Percentiles rank a stretch among this genome's conserved stretches.
Conservation (phyloP, 352 stramenopile genomes). For the Phytophthora lateralis region DNA sequence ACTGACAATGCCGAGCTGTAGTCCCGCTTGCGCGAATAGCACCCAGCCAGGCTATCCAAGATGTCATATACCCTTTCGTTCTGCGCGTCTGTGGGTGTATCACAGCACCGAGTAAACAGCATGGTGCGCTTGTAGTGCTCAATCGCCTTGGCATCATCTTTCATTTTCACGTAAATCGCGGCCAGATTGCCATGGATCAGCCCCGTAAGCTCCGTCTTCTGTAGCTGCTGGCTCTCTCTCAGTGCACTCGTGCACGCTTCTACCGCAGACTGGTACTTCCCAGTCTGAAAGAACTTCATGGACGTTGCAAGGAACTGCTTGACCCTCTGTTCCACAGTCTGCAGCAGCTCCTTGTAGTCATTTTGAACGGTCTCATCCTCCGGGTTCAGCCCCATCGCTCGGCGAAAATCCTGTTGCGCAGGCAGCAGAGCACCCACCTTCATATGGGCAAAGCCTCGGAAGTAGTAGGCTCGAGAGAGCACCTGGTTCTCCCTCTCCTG, state of each 20-base stretch:
- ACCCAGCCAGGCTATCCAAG: slow-evolving; percentile 54
- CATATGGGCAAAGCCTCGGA: slow-evolving; percentile 66
- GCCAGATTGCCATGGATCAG: slow-evolving; percentile 74
- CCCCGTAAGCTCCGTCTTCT: slow-evolving; percentile 66
- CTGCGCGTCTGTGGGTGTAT: slow-evolving; percentile 34
- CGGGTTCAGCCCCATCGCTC: slow-evolving; percentile 57
- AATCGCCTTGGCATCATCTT: slow-evolving; percentile 62
- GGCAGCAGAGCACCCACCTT: slow-evolving; percentile 40
- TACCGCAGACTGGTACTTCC: slow-evolving; percentile 59
- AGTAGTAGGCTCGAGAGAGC: slow-evolving; percentile 59
- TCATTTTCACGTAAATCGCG: slow-evolving; percentile 55
- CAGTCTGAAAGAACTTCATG: slow-evolving; percentile 64
- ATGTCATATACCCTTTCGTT: slow-evolving; percentile 69
- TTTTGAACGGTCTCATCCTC: slow-evolving; percentile 52
- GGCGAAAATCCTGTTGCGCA: slow-evolving; percentile 57
- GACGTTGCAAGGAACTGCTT: slow-evolving; percentile 58
- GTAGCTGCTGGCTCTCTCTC: slow-evolving; percentile 52
- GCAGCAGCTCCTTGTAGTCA: slow-evolving; percentile 60
- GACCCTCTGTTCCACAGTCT: slow-evolving; percentile 51
- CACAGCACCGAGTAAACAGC: slow-evolving; percentile 36
- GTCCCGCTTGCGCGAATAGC: slow-evolving; percentile 60
- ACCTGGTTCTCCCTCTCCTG: slow-evolving; percentile 35
- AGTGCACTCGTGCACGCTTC: slow-evolving; percentile 53
- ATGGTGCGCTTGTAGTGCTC: slow-evolving; percentile 69
- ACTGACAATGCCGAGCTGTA: slow-evolving; percentile 57